Base-by-base conservation (phyloP, 2,329 filamentous ascomycete species). In the Cladophialophora bantiana region DNA sequence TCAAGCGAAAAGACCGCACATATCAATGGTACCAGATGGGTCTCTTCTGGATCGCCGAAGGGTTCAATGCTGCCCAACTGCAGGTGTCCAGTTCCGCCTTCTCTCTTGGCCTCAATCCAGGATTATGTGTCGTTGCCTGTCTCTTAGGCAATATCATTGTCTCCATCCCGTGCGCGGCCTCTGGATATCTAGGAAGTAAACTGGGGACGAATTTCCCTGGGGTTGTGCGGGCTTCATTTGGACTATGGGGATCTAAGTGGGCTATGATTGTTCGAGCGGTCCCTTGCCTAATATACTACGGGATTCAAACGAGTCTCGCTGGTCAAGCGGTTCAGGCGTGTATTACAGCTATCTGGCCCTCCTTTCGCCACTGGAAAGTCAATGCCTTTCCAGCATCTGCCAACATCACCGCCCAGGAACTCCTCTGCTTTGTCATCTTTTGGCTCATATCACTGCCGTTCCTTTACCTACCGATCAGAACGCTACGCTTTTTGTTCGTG, bases 361-460 rank as follows among this genome's bases (percentile, higher is more conserved):
- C 77, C 18, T 83, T 81, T 63, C 72, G 76, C 10, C 18, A 83
- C 79, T 59, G 88, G 12, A 78, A 80, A 0, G 78, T 67, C 77
- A 88, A 89, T 70, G 76, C 78, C 34, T 80, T 89, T 5, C 82
- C 85, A 0, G 77, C 75, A 2, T 78, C 74, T 2, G 80, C 83
- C 35, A 86, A 86, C 32, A 86, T 88, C 50, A 84, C 83, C 2
- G 85, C 83, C 2, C 81, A 85, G 64, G 83, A 84, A 13, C 81
- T 89, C 80, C 73, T 86, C 18, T 81, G 80, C 36, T 86, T 86
- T 70, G 83, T 88, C 68, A 71, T 89, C 18, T 87, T 86, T 73
- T 87, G 84, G 83, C 67, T 78, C 35, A 71, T 79, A 59, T 78
- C 80, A 62, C 72, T 81, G 76, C 75, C 80, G 2, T 81, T 83